phyloP scores from a whole-genome alignment of 2,329 filamentous ascomycete genomes.

The Cladophialophora exuberans region DNA sequence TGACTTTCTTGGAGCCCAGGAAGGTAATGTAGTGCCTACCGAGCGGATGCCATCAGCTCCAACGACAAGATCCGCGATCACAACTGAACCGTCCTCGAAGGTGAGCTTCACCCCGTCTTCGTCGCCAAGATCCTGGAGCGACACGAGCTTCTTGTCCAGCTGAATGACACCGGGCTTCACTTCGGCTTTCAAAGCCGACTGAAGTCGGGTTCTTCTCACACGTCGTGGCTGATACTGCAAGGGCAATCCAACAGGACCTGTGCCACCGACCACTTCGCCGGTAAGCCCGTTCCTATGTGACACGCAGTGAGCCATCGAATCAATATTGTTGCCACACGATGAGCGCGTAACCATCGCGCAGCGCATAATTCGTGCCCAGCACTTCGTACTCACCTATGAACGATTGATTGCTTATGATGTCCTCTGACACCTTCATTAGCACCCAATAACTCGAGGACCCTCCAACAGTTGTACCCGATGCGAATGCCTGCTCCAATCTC shows the following conservation, averaged over 20 bases:
- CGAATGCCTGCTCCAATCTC: constrained; percentile 55
- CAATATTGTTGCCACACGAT: not conserved
- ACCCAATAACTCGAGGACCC: constrained; percentile 51
- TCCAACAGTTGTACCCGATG: constrained; percentile 53
- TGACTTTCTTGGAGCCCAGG: not conserved
- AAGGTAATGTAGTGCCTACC: constrained; percentile 1
- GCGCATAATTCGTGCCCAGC: too few relatives aligned
- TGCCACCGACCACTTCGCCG: constrained; percentile 34
- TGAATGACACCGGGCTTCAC: constrained; percentile 50
- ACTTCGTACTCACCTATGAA: constrained; percentile 37
- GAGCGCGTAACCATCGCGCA: too few relatives aligned
- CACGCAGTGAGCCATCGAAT: not conserved
- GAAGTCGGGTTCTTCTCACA: constrained; percentile 46
- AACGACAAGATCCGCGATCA: constrained; percentile 35
- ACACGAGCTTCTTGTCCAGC: constrained; percentile 49
- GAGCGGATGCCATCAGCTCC: constrained; percentile 39
- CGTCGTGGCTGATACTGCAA: constrained; percentile 34
- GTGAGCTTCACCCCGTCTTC: constrained; percentile 45
- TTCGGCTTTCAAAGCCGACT: constrained; percentile 53
- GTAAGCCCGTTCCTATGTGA: constrained; percentile 39
- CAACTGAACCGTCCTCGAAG: constrained; percentile 52
- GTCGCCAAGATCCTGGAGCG: constrained; percentile 42
- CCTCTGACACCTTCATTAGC: constrained; percentile 45
- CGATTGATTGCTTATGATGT: constrained; percentile 38
- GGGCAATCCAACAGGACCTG: constrained; percentile 14